phyloP scores from a whole-genome alignment of 306 rosid genomes.

The Quercus suber region DNA sequence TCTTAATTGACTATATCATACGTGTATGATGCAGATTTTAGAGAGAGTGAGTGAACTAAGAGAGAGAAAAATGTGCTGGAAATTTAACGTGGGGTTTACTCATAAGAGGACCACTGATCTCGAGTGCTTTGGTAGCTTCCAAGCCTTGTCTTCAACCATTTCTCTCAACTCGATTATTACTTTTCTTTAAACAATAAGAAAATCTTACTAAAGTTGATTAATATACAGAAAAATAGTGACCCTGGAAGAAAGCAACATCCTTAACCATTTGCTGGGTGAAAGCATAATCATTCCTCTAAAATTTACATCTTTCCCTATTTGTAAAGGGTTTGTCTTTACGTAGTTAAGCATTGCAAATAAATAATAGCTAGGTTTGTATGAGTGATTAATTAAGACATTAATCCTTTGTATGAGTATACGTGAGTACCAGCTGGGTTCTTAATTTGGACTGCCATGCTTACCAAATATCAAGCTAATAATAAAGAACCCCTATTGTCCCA shows the following conservation, averaged over 20 bases:
- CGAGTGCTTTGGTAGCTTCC: constrained; percentile 16
- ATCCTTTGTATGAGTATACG: too few relatives aligned
- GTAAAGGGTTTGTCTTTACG: too few relatives aligned
- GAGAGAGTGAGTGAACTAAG: neutral
- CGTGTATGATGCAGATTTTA: neutral
- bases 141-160: neutral
- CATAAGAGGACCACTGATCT: constrained; percentile 1
- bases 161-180: constrained; percentile 8
- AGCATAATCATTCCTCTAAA: neutral
- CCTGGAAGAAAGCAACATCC: neutral
- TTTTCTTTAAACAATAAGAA: neutral
- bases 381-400: too few relatives aligned
- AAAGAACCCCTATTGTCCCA: too few relatives aligned
- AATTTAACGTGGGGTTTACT: constrained; percentile 31
- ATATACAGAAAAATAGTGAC: neutral
- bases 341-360: too few relatives aligned
- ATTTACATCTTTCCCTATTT: too few relatives aligned
- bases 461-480: too few relatives aligned
- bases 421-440: too few relatives aligned
- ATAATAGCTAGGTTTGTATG: too few relatives aligned
- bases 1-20: neutral
- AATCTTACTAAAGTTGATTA: neutral
- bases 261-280: neutral
- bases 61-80: constrained; percentile 6
- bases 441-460: too few relatives aligned